These are phyloP conservation scores for Heracleum sosnowskyi DNA, from an alignment of 129 eudicot species.

Conservation along the genomic window DNA sequence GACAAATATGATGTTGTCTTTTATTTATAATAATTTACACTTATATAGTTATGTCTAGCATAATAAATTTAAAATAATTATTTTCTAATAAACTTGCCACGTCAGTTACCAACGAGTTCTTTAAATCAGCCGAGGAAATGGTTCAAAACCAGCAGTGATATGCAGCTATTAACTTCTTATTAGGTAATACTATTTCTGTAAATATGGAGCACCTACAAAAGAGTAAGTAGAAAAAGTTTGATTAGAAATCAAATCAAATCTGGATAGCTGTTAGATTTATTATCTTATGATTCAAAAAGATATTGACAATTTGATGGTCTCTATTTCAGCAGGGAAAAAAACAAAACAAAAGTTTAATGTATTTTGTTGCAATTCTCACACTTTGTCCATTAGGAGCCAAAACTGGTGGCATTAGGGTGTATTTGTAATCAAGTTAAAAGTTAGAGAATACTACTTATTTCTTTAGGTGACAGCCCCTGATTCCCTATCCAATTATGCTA, in stretches of 20 bases:
- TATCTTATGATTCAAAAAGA: slow-evolving; percentile 25
- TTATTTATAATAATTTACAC: no score
- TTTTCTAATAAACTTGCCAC: no score
- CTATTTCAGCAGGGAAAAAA: slow-evolving; percentile 10
- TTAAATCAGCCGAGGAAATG: no score
- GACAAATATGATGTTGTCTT: no score
- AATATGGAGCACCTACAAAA: no score
- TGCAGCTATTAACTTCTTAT: no score
- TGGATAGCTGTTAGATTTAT: slow-evolving; percentile 25
- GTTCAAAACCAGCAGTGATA: no score
- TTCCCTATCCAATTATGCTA: slow-evolving; percentile 57
- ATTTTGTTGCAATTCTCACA: slow-evolving; percentile 35
- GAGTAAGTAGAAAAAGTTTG: no score
- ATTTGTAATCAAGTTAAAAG: slow-evolving; percentile 46
- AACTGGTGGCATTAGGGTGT: slow-evolving; percentile 49
- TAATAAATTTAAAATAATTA: no score
- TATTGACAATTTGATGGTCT: slow-evolving; percentile 34
- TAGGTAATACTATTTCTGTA: no score
- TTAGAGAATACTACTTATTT: slow-evolving; percentile 44
- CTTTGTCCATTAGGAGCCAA: slow-evolving; percentile 22
- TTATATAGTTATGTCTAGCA: no score
- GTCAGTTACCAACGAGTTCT: no score
- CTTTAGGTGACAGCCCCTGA: slow-evolving; percentile 44
- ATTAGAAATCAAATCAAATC: background rate
- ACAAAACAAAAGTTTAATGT: slow-evolving; percentile 25